Evolutionary conservation across 148 eudicot species (phyloP).

Genomic region (Silene conica): DNA sequence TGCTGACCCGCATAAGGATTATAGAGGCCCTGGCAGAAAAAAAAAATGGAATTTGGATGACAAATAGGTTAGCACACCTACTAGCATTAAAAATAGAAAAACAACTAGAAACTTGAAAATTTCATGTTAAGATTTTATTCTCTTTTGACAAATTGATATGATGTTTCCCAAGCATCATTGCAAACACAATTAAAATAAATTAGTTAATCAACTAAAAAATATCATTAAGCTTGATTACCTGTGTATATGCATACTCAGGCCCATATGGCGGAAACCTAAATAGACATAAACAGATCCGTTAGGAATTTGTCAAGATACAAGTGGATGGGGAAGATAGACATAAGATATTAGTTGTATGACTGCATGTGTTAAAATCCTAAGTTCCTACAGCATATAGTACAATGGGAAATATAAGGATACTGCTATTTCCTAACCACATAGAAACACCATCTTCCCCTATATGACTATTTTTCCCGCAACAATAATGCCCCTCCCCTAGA

Average conservation of each 20-base stretch:
- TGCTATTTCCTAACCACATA: too few species aligned
- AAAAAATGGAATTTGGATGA: conserved; percentile 9
- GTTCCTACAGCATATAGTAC: too few species aligned
- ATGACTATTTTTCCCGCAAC: too few species aligned
- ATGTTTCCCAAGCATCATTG: neutral
- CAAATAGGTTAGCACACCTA: conserved; percentile 9
- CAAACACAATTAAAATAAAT: neutral
- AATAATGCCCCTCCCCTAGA: too few species aligned
- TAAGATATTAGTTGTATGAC: too few species aligned
- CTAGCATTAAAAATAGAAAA: neutral
- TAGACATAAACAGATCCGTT: conserved; percentile 6
- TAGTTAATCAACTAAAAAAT: neutral
- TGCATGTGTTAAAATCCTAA: too few species aligned
- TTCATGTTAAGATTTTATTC: neutral
- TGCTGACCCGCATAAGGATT: conserved; percentile 79
- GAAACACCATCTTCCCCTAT: too few species aligned
- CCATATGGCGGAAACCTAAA: conserved; percentile 69
- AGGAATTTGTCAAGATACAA: neutral
- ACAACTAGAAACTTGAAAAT: neutral
- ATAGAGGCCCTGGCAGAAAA: conserved; percentile 71
- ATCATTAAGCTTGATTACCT: conserved; percentile 38
- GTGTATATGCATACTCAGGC: conserved; percentile 69
- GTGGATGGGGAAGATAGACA: neutral
- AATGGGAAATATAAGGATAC: too few species aligned
- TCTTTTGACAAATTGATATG: neutral